Evolutionary conservation across 2,329 filamentous ascomycete genomes (phyloP).

Genomic region (Erysiphe pulchra): DNA sequence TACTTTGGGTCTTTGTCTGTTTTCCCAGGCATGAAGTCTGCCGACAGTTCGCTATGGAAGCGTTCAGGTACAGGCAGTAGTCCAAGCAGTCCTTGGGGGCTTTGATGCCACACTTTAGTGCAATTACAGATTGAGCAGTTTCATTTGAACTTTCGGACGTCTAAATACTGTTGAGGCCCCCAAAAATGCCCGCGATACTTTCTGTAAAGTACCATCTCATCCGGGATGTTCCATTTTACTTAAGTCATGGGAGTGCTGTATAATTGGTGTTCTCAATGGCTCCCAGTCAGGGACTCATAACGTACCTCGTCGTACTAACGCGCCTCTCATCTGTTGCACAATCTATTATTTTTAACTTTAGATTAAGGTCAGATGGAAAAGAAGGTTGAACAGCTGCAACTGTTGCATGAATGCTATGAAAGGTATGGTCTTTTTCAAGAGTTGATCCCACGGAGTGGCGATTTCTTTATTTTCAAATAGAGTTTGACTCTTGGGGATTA

Average conservation of each 20-base stretch:
- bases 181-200: too few species aligned
- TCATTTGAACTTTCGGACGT: neutral
- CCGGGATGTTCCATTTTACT: too few species aligned
- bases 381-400: neutral
- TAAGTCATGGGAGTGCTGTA: too few species aligned
- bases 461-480: neutral
- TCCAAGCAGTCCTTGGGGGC: neutral
- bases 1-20: neutral
- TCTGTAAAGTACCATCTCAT: too few species aligned
- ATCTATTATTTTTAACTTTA: neutral
- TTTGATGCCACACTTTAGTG: neutral
- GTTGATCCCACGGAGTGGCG: neutral
- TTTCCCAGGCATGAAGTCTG: neutral
- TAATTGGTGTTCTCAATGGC: too few species aligned
- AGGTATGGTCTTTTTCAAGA: neutral
- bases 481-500: neutral
- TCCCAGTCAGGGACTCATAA: too few species aligned
- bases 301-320: neutral
- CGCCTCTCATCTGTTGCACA: constrained; percentile 1
- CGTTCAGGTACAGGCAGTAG: neutral
- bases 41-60: neutral
- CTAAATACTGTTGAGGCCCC: constrained; percentile 1
- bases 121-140: neutral
- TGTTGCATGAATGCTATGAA: constrained; percentile 1
- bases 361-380: neutral